Evolutionary conservation across 371 early-diverging fungal species (phyloP).

Genomic region (Lichtheimia ornata): DNA sequence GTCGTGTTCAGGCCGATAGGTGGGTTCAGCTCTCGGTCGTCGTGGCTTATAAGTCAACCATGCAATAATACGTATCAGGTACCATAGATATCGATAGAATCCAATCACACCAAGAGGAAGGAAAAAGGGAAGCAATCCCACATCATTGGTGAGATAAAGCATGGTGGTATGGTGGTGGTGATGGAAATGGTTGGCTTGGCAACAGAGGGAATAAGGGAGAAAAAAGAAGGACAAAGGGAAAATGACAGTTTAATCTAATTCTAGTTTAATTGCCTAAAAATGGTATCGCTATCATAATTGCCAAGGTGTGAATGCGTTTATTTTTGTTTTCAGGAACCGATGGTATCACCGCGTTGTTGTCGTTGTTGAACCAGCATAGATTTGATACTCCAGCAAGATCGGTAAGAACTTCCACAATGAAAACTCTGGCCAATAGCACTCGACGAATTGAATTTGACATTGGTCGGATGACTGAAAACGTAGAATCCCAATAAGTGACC

Average conservation of each 20-base stretch:
- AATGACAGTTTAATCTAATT: constrained; percentile 10
- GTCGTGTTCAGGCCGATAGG: constrained; percentile 51
- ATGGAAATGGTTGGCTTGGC: background rate
- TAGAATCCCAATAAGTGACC: background rate
- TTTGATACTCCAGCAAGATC: constrained; percentile 83
- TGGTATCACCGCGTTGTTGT: too few relatives aligned
- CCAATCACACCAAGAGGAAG: constrained; percentile 71
- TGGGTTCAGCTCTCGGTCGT: constrained; percentile 49
- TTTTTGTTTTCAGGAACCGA: too few relatives aligned
- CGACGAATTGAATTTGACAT: constrained; percentile 84
- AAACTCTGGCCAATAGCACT: constrained; percentile 95
- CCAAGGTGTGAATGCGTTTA: too few relatives aligned
- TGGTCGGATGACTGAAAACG: constrained; percentile 46
- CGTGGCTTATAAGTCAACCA: constrained; percentile 52
- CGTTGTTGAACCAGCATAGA: constrained; percentile 17
- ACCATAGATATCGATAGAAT: constrained; percentile 73
- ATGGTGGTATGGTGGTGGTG: constrained; percentile 23
- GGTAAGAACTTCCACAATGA: constrained; percentile 84
- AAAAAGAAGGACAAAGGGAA: background rate
- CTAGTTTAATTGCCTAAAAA: too few relatives aligned
- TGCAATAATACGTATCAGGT: constrained; percentile 56
- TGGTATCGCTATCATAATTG: too few relatives aligned
- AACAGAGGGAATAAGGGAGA: background rate
- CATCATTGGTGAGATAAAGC: constrained; percentile 68
- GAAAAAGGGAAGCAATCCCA: constrained; percentile 60